phyloP scores from a whole-genome alignment of 257 asterid species.

The Solanum sparsipilum region DNA sequence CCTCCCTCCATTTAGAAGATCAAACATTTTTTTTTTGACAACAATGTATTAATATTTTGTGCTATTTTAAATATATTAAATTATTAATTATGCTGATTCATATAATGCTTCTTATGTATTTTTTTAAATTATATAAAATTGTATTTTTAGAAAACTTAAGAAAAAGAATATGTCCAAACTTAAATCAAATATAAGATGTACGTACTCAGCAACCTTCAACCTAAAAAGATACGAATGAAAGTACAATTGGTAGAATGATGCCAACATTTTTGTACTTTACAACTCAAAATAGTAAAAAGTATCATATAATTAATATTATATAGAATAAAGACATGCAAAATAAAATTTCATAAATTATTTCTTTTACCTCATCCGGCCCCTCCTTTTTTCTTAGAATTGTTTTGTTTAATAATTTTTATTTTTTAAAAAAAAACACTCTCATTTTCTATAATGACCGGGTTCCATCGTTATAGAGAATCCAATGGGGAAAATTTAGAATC shows the following conservation, averaged over 20 bases:
- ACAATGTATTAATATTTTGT: background rate
- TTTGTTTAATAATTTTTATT: too few species aligned
- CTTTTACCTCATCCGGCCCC: background rate
- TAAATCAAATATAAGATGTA: too few species aligned
- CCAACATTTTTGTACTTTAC: background rate
- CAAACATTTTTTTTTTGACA: background rate
- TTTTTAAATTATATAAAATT: too few species aligned
- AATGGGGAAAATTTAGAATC: too few species aligned
- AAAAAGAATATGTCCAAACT: background rate
- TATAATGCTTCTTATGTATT: too few species aligned
- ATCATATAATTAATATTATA: background rate
- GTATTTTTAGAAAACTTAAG: background rate
- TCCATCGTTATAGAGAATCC: too few species aligned
- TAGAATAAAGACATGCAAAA: background rate
- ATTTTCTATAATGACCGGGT: too few species aligned
- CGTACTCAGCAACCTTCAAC: background rate
- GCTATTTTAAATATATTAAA: background rate
- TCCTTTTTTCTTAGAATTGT: background rate
- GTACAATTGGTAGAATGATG: background rate
- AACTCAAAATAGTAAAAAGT: background rate
- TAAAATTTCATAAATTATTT: background rate
- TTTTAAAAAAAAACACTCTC: too few species aligned
- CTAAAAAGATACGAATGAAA: background rate
- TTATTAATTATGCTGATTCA: background rate
- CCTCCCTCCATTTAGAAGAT: background rate